Base-by-base conservation (phyloP, 768 basidiomycete species). In the Psilocybe cubensis region DNA sequence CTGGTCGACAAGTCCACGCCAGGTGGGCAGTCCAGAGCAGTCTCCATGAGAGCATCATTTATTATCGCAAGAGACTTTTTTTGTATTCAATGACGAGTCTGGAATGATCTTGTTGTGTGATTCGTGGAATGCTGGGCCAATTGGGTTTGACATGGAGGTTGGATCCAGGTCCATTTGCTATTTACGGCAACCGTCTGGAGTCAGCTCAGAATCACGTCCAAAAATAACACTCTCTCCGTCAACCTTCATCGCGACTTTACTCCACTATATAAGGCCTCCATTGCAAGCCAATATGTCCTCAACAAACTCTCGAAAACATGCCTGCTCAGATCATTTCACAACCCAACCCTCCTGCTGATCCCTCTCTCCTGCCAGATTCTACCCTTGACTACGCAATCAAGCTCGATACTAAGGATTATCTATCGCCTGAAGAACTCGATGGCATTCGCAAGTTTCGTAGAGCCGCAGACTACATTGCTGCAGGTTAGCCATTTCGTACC, bases 401-500 rank as follows among this genome's bases (percentile, higher is more conserved):
- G 38, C 76, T 86, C 61, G 66, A 83, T 56, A 74, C 74, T 18
- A 74, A 77, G 48, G 64, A 78, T 51, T 78, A 75, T 50, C 79
- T 91, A 28, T 67, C 81, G 11, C 27, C 68, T 1, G 73, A 81
- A 33, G 85, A 89, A 57, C 80, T 85, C 52, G 68, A 73, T 21
- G 75, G 80, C 11, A 66, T 89, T 50, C 71, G 78, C 59, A 70
- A 75, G 59, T 89, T 88, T 67, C 76, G 81, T 31, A 76, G 83
- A 17, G 84, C 87, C 44, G 87, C 87, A 12, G 79, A 88, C 69
- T 91, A 89, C 63, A 85, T 91, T 48, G 78, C 88, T 51, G 86
- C 87, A 29, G 86, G 87, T 86, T 57, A n/a, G 75, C 63, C n/a
- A n/a, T n/a, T 17, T 43, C n/a, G 54, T 3, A 31, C 25, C 14